phyloP scores from a whole-genome alignment of 2,329 filamentous ascomycete genomes.

The Nothopassalora personata region DNA sequence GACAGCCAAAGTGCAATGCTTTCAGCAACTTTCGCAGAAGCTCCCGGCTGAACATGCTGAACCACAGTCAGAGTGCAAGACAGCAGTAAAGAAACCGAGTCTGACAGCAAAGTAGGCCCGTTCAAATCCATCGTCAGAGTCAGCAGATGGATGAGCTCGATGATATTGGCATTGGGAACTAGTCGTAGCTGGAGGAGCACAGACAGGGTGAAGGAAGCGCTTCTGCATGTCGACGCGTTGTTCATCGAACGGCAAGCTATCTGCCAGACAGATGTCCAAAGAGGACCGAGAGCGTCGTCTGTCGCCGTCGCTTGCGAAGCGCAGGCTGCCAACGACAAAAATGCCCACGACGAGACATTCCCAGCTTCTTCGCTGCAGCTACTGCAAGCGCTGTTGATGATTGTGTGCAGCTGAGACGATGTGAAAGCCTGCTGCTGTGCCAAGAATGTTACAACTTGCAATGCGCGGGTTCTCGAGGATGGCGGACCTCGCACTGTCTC shows the following conservation, averaged over 20 bases:
- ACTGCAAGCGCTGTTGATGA: conserved; percentile 12
- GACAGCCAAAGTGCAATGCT: conserved; percentile 78
- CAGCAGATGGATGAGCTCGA: conserved; percentile 66
- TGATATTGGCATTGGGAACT: conserved; percentile 62
- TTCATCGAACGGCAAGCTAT: conserved; percentile 65
- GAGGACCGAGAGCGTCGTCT: conserved; percentile 38
- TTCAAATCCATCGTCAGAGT: conserved; percentile 73
- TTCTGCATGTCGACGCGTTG: conserved; percentile 65
- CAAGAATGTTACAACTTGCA: conserved; percentile 52
- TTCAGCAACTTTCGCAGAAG: conserved; percentile 61
- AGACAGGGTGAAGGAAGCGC: conserved; percentile 68
- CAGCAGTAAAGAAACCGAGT: conserved; percentile 72
- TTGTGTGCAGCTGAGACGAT: conserved; percentile 10
- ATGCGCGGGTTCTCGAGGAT: conserved; percentile 41
- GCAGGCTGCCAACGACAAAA: conserved; percentile 68
- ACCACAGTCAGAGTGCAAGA: conserved; percentile 60
- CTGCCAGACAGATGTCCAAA: conserved; percentile 74
- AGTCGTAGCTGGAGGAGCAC: conserved; percentile 61
- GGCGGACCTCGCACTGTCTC: conserved; percentile 35
- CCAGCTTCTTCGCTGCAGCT: conserved; percentile 59
- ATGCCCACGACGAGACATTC: conserved; percentile 69
- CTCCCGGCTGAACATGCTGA: conserved; percentile 62
- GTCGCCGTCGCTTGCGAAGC: conserved; percentile 41
- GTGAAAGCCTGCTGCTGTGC: conserved; percentile 34
- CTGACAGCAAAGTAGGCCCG: conserved; percentile 72